Evolutionary conservation across 805 yeast genomes (phyloP), one percentile per base, ranked within the genome.

Genomic region (Saccharomycopsis fibuligera): DNA sequence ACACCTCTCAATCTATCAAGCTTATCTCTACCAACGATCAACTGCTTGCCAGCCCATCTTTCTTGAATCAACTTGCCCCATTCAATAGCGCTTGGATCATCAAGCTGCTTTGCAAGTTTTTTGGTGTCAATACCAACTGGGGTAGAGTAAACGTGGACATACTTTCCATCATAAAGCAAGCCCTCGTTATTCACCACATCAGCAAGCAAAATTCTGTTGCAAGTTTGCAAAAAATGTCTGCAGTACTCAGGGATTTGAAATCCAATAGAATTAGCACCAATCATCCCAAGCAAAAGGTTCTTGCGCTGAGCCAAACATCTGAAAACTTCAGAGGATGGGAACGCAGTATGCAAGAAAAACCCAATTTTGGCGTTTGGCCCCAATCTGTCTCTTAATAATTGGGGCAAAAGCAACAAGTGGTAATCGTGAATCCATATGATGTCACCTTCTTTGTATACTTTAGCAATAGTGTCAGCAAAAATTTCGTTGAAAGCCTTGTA

Each of bases 261-360:
- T 2, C 90, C 81, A 41, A 93, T 76, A 50, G 84, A 78, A 60
- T 87, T 88, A 1, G 98, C 89, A 10, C 96, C 98, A 27, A 93
- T 68, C 67, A 91, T 73, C 19, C 99, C 99, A 52, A 76, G 73
- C 14, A 93, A 68, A 12, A 93, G 72, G 10, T 75, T 76, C 44
- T 78, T 80, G 58, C 99, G 75, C 58, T 88, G 93, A 1, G 98
- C 96, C 53, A 91, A 75, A 59, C 97, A 90, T 55, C 98, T 74
- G 67, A 90, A 93, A 2, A 91, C 96, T 63, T 91, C 99, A 49
- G 91, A 81, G 3, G 96, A 86, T 6, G 99, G 99, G 69, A 91
- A 91, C 1, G 98, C 85, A 12, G 91, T 86, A 60, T 93, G 99
- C 49, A 93, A 69, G 65, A 89, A 93, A 57, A 90, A 85, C 0